A percentile compares a stretch with the other conserved stretches of the same genome.
These are phyloP conservation scores for Veloporphyrellus conicus DNA, from an alignment of 1,284 basidiomycete genomes.

Conservation along the genomic window DNA sequence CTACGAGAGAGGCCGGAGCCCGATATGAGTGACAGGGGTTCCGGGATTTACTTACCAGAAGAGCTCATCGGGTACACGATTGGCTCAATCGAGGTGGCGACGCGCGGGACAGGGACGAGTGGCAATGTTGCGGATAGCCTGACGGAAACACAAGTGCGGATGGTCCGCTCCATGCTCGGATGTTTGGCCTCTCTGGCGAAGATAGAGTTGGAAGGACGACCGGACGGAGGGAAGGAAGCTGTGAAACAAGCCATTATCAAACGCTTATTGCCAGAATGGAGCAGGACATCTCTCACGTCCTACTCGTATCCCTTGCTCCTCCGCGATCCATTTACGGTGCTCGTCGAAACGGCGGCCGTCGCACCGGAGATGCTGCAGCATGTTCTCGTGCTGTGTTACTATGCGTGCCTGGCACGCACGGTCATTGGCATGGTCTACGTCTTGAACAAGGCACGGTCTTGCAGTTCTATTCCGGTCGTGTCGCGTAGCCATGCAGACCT, in stretches of 20 bases:
- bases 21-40: constrained; percentile 65
- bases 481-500: constrained; percentile 56
- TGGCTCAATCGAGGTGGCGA: constrained; percentile 74
- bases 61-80: constrained; percentile 90
- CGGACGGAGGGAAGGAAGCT: constrained; percentile 67
- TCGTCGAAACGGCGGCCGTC: constrained; percentile 85
- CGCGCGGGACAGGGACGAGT: constrained; percentile 58
- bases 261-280: constrained; percentile 85
- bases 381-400: constrained; percentile 81
- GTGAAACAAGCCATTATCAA: constrained; percentile 84
- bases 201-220: constrained; percentile 60
- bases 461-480: constrained; percentile 40
- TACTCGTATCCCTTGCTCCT: constrained; percentile 77
- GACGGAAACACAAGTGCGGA: constrained; percentile 71
- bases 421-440: constrained; percentile 80
- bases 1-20: constrained; percentile 72
- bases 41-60: constrained; percentile 82
- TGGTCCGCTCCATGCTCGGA: constrained; percentile 72
- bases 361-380: constrained; percentile 84
- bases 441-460: constrained; percentile 64
- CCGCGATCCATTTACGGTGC: constrained; percentile 81
- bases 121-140: constrained; percentile 68
- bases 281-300: constrained; percentile 69
- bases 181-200: constrained; percentile 67
- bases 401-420: constrained; percentile 80